These are phyloP conservation scores for Exophiala sideris DNA, from an alignment of 2,329 filamentous ascomycete species.

Conservation along the genomic window DNA sequence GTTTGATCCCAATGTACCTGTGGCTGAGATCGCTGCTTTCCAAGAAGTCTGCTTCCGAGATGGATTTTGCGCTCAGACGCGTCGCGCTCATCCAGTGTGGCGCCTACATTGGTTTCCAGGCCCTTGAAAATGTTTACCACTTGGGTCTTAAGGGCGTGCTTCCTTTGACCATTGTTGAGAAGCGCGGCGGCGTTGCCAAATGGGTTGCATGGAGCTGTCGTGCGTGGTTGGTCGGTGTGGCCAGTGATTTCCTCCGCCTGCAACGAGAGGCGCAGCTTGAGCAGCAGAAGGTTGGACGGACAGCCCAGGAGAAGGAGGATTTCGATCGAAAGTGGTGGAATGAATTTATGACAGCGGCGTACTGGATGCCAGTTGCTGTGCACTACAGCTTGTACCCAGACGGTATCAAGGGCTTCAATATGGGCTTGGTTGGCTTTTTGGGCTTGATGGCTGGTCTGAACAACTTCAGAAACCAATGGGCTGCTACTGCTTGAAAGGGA, in stretches of 20 bases:
- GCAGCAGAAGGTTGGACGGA: conserved; percentile 18
- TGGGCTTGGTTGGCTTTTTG: conserved; percentile 54
- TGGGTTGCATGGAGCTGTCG: conserved; percentile 71
- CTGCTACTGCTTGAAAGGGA: conserved; percentile 32
- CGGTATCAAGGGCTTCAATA: conserved; percentile 57
- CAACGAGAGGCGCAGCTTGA: conserved; percentile 40
- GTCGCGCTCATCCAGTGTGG: conserved; percentile 67
- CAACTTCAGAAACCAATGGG: conserved; percentile 46
- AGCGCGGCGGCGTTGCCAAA: conserved; percentile 48
- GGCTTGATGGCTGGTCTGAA: conserved; percentile 52
- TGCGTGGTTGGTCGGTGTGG: conserved; percentile 76
- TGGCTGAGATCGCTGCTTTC: conserved; percentile 64
- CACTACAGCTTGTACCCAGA: conserved; percentile 71
- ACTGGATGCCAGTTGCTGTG: conserved; percentile 74
- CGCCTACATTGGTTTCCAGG: conserved; percentile 68
- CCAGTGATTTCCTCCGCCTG: conserved; percentile 69
- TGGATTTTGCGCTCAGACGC: conserved; percentile 45
- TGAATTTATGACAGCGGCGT: conserved; percentile 30
- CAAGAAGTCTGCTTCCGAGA: conserved; percentile 28
- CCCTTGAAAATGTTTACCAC: conserved; percentile 79
- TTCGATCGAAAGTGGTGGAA: conserved; percentile 33
- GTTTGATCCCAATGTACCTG: conserved; percentile 70
- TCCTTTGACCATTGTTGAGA: conserved; percentile 38
- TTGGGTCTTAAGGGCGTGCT: conserved; percentile 71
- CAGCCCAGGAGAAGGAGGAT: conserved; percentile 20